A percentile compares a stretch with the other conserved stretches of the same genome.
These are phyloP conservation scores for Cylindrotheca fusiformis DNA, from an alignment of 108 stramenopile genomes.

Conservation along the genomic window DNA sequence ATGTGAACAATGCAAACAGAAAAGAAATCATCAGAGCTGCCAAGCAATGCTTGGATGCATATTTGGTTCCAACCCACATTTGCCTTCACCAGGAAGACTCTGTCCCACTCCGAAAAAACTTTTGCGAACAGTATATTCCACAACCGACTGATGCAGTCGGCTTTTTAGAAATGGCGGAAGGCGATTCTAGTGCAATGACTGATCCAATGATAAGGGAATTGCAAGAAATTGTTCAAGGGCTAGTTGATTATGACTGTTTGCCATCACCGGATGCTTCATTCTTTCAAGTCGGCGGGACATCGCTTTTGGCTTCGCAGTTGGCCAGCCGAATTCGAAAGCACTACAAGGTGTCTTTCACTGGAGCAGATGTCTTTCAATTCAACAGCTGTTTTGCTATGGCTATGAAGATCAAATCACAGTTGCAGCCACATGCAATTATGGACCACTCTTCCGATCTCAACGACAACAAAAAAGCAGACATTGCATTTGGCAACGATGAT, in stretches of 20 bases:
- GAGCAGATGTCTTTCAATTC: slow-evolving; percentile 55
- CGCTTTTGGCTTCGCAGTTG: slow-evolving; percentile 53
- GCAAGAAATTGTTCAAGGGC: slow-evolving; percentile 42
- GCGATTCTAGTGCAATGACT: neutral
- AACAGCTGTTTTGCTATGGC: slow-evolving; percentile 43
- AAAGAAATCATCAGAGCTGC: slow-evolving; percentile 28
- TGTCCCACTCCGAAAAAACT: neutral
- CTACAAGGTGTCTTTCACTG: slow-evolving; percentile 35
- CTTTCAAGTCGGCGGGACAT: slow-evolving; percentile 57
- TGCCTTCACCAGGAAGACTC: slow-evolving; percentile 13
- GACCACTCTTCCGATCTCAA: too few species aligned
- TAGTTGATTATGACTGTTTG: slow-evolving; percentile 54
- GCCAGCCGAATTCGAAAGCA: slow-evolving; percentile 48
- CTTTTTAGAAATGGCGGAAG: neutral
- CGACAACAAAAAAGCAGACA: too few species aligned
- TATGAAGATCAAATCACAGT: slow-evolving; percentile 25
- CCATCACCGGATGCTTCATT: slow-evolving; percentile 49
- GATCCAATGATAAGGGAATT: slow-evolving; percentile 42
- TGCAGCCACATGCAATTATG: too few species aligned
- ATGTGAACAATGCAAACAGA: slow-evolving; percentile 36
- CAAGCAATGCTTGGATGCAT: slow-evolving; percentile 30
- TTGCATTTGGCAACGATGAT: too few species aligned
- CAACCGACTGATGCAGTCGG: slow-evolving; percentile 38
- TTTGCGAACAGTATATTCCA: slow-evolving; percentile 9
- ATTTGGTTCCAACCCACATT: slow-evolving; percentile 35